phyloP scores from a whole-genome alignment of 1,284 basidiomycete species.

The Polyporus tsugae region DNA sequence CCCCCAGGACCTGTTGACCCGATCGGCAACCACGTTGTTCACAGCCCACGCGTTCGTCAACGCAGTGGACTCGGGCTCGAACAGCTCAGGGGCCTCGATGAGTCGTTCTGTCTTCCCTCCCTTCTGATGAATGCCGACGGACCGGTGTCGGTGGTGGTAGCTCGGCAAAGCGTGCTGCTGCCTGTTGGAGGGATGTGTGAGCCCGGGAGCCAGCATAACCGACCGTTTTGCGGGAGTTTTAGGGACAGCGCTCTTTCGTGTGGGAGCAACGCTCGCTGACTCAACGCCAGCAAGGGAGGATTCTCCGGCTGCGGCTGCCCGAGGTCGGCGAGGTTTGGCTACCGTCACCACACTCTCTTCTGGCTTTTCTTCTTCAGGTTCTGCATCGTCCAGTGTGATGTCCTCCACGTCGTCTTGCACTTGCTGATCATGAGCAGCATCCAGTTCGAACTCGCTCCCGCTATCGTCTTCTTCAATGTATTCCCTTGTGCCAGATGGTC shows the following conservation, averaged over 20 bases:
- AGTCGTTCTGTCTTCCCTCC: conserved; percentile 64
- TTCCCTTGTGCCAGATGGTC: conserved; percentile 33
- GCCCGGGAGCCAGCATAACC: conserved; percentile 34
- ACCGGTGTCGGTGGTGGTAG: conserved; percentile 72
- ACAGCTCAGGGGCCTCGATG: conserved; percentile 54
- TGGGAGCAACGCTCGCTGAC: conserved; percentile 17
- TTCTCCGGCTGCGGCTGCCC: conserved; percentile 23
- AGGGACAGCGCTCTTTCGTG: conserved; percentile 30
- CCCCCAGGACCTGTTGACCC: conserved; percentile 70
- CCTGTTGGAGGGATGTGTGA: conserved; percentile 46
- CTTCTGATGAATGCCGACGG: conserved; percentile 63
- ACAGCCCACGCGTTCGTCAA: conserved; percentile 57
- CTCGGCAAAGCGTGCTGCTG: conserved; percentile 66
- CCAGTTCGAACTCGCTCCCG: conserved; percentile 55
- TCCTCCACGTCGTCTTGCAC: conserved; percentile 35
- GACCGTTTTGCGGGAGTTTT: conserved; percentile 36
- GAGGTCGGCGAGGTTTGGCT: conserved; percentile 13
- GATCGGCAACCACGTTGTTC: conserved; percentile 50
- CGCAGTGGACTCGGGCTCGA: conserved; percentile 44
- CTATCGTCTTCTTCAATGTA: conserved; percentile 41
- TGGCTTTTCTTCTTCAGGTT: conserved; percentile 25
- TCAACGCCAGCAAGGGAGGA: conserved; percentile 17
- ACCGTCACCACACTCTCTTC: conserved; percentile 15
- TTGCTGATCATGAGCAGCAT: conserved; percentile 36
- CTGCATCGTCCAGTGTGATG: conserved; percentile 30